Base-by-base conservation (phyloP, 1,284 basidiomycete genomes). In the Leccinum insolens region DNA sequence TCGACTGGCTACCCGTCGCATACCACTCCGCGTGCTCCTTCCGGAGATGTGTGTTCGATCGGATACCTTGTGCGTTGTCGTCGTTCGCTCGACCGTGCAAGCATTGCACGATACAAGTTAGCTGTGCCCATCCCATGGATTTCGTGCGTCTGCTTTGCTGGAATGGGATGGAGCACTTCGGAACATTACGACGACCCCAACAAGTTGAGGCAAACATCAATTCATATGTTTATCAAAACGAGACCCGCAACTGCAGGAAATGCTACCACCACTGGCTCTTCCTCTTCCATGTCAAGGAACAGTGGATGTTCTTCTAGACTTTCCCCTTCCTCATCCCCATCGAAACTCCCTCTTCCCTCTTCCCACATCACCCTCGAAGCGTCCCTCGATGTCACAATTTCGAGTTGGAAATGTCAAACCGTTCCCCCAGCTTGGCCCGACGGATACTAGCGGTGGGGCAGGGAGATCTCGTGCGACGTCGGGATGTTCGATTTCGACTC, bases 341-440 rank as follows among this genome's bases (percentile, higher is more conserved):
- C 74, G 1, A 77, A 78, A 60, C 70, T 79, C 1, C 77, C 77
- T 52, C 67, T 77, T 67, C 76, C 71, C 5, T 37, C 34, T 37
- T 37, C 34, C 12, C 49, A 8, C 14, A 41, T 76, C 71, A 1
- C 68, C 74, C 1, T 60, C 28, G 11, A 77, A 77, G 25, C 68
- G 63, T 31, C 62, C 59, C 7, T 60, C 62, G n/a, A 67, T 22
- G 4, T 20, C 65, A n/a, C 72, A 68, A 37, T 12, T 61, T 9
- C 72, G 67, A 37, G 12, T 61, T 7, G 61, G 65, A 39, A 66
- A 31, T 31, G 7, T 44, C 2, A 71, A 66, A 28, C 28, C 28
- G 28, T 28, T 28, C 28, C 28, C 28, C 5, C 6, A 28, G 28
- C 28, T 28, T 28, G 28, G 28, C 7, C 28, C 6, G 6, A 28